These are phyloP conservation scores for Tolypocladium ovalisporum DNA, from an alignment of 2,329 filamentous ascomycete species.

Conservation along the genomic window DNA sequence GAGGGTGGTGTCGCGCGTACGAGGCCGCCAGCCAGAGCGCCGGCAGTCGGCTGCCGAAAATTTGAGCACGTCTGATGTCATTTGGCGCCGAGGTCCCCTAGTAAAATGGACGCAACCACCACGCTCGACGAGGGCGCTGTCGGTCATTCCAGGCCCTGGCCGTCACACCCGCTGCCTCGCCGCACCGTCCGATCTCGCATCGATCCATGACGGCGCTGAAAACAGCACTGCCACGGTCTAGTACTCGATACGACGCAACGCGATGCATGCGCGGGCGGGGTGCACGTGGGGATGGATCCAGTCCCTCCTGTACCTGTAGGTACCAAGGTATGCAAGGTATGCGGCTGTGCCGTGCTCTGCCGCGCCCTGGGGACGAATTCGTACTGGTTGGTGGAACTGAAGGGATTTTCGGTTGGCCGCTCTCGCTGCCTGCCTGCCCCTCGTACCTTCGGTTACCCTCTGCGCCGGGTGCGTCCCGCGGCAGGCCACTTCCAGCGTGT, in stretches of 20 bases:
- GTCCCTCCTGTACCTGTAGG: too few species aligned
- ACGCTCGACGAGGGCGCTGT: not conserved
- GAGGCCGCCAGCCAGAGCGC: not conserved
- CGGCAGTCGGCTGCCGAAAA: not conserved
- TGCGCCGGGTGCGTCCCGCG: not conserved
- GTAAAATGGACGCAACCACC: not conserved
- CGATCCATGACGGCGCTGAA: too few species aligned
- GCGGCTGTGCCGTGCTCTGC: not conserved
- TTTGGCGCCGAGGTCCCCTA: not conserved
- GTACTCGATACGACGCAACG: not conserved
- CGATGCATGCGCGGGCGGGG: not conserved
- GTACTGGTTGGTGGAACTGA: not conserved
- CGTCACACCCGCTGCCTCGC: not conserved
- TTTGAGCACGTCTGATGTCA: not conserved
- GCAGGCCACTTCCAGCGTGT: not conserved
- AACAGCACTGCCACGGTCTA: not conserved
- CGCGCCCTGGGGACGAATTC: too few species aligned
- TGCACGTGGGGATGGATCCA: too few species aligned
- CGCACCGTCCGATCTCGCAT: not conserved
- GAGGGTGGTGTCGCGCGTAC: not conserved
- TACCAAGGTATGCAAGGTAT: too few species aligned
- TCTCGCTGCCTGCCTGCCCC: too few species aligned
- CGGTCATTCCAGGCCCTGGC: not conserved
- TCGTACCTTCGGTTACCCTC: too few species aligned
- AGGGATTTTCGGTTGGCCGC: not conserved